Evolutionary conservation across 768 basidiomycete genomes (phyloP).

Genomic region (Kockovaella imperatae): DNA sequence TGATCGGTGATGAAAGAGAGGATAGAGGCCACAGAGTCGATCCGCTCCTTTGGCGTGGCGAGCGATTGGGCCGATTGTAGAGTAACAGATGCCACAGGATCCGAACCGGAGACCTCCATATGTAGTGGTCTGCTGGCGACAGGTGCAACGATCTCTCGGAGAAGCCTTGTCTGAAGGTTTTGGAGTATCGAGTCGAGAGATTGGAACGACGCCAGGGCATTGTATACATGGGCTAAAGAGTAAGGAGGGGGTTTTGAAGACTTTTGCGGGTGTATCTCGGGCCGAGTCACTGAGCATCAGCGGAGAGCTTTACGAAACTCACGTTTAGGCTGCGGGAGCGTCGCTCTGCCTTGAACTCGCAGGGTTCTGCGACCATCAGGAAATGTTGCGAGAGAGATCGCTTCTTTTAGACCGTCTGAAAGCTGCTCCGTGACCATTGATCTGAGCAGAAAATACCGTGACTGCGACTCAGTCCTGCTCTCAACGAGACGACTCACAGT

Average conservation of each 20-base stretch:
- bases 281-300: background rate
- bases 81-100: constrained; percentile 48
- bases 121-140: constrained; percentile 2
- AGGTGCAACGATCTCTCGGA: constrained; percentile 29
- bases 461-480: too few relatives aligned
- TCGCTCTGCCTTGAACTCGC: background rate
- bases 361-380: too few relatives aligned
- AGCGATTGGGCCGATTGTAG: constrained; percentile 49
- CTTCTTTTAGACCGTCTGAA: constrained; percentile 17
- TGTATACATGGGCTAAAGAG: constrained; percentile 17
- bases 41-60: constrained; percentile 47
- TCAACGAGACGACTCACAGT: too few relatives aligned
- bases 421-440: constrained; percentile 27
- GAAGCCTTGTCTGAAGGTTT: constrained; percentile 20
- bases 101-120: constrained; percentile 17
- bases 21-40: constrained; percentile 55
- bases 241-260: constrained; percentile 10
- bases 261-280: background rate
- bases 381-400: too few relatives aligned
- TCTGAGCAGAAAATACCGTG: constrained; percentile 8
- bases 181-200: constrained; percentile 18
- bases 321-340: constrained; percentile 14
- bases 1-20: constrained; percentile 59
- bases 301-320: background rate
- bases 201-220: constrained; percentile 45